A percentile compares a stretch with the other conserved stretches of the same genome.
phyloP scores from a whole-genome alignment of 352 stramenopile species.

The Phytophthora niederhauseri region DNA sequence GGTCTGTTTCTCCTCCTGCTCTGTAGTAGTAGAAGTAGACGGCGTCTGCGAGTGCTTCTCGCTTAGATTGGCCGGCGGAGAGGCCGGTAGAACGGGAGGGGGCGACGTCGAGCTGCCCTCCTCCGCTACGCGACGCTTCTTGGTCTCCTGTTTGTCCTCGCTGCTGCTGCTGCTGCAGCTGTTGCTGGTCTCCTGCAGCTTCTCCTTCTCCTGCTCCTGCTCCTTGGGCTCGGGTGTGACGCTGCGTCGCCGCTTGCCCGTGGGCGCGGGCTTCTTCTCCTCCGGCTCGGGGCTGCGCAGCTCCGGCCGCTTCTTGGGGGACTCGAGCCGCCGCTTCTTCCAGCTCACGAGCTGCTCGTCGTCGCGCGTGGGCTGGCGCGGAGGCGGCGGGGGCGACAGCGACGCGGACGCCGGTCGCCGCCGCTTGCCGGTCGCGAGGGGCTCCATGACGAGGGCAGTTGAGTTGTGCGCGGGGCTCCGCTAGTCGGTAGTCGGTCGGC shows the following conservation, averaged over 20 bases:
- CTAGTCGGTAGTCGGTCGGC: slow-evolving; percentile 8
- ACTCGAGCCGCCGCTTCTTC: slow-evolving; percentile 11
- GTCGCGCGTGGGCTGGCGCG: slow-evolving; percentile 18
- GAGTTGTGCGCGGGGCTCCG: background rate
- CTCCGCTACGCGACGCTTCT: slow-evolving; percentile 20
- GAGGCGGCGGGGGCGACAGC: slow-evolving; percentile 23
- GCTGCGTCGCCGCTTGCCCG: slow-evolving; percentile 29
- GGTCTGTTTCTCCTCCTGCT: slow-evolving; percentile 22
- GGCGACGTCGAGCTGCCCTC: slow-evolving; percentile 23
- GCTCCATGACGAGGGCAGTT: slow-evolving; percentile 25
- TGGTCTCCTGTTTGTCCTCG: slow-evolving; percentile 26
- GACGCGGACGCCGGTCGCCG: slow-evolving; percentile 22
- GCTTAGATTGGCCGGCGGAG: slow-evolving; percentile 34
- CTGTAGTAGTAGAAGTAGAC: background rate
- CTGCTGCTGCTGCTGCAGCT: slow-evolving; percentile 20
- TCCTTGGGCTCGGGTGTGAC: slow-evolving; percentile 13
- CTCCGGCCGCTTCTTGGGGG: slow-evolving; percentile 10
- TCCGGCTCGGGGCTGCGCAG: slow-evolving; percentile 14
- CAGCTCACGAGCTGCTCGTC: slow-evolving; percentile 13
- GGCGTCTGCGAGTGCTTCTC: slow-evolving; percentile 18
- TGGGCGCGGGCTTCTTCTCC: slow-evolving; percentile 16
- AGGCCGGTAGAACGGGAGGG: slow-evolving; percentile 23
- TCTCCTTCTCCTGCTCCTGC: slow-evolving; percentile 13
- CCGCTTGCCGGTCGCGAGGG: slow-evolving; percentile 30
- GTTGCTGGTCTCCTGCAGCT: slow-evolving; percentile 18